Conservation (phyloP, 129 eudicot genomes). For the Apium graveolens region DNA sequence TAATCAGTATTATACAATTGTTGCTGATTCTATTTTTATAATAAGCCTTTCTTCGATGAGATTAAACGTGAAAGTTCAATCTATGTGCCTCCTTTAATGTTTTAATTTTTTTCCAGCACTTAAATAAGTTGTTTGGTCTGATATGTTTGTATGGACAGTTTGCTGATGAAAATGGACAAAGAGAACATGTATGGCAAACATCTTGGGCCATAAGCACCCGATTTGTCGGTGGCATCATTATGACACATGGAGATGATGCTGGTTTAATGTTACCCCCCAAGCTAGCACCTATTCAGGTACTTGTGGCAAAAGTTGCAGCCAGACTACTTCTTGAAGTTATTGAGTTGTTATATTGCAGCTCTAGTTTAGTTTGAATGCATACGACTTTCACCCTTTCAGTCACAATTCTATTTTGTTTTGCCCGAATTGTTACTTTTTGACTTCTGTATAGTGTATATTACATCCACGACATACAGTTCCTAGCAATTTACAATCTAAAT, state of each 20-base stretch:
- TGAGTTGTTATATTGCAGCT: neutral
- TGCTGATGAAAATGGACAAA: constrained; percentile 84
- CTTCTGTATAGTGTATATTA: neutral
- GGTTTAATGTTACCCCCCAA: constrained; percentile 95
- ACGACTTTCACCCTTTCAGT: neutral
- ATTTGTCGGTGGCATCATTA: constrained; percentile 92
- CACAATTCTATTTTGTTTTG: neutral
- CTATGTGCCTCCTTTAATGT: neutral
- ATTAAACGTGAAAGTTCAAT: neutral
- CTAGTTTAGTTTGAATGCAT: neutral
- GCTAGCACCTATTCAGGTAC: constrained; percentile 85
- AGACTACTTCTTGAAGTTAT: constrained; percentile 7
- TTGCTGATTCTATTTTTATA: neutral
- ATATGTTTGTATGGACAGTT: constrained; percentile 47
- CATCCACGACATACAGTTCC: neutral
- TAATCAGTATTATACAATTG: neutral
- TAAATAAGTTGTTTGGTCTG: neutral
- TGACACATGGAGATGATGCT: constrained; percentile 95
- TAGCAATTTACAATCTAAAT: neutral
- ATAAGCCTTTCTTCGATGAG: neutral
- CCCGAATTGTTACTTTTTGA: neutral
- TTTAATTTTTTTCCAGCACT: neutral
- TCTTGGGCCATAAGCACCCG: constrained; percentile 99
- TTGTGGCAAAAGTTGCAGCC: neutral
- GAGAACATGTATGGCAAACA: constrained; percentile 99